Percentiles rank a stretch among this genome's conserved stretches.
phyloP scores from a whole-genome alignment of 2,329 filamentous ascomycete genomes.

The Pseudopithomyces chartarum region DNA sequence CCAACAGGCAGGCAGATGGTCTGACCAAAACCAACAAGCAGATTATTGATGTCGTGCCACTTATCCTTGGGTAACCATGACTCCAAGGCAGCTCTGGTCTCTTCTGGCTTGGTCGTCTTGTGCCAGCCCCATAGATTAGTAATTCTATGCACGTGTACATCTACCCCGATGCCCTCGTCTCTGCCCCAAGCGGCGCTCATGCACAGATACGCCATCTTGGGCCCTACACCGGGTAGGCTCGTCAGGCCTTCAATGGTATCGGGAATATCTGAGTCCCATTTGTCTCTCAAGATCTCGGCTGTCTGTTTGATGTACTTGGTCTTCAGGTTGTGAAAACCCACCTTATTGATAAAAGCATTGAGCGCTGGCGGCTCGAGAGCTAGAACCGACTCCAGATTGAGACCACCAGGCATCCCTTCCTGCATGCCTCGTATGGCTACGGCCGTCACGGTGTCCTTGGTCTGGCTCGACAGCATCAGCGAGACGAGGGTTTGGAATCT shows the following conservation, averaged over 20 bases:
- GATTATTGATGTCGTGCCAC: slow-evolving; percentile 91
- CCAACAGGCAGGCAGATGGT: slow-evolving; percentile 82
- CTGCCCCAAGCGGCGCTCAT: slow-evolving; percentile 76
- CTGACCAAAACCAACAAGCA: slow-evolving; percentile 88
- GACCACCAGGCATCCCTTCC: slow-evolving; percentile 67
- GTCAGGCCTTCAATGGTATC: slow-evolving; percentile 75
- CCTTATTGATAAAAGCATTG: slow-evolving; percentile 78
- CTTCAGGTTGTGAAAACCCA: slow-evolving; percentile 96
- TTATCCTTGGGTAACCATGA: slow-evolving; percentile 81
- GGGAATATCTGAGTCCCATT: slow-evolving; percentile 78
- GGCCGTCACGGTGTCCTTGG: slow-evolving; percentile 89
- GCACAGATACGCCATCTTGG: slow-evolving; percentile 93
- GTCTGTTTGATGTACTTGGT: slow-evolving; percentile 80
- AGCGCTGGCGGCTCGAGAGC: slow-evolving; percentile 68
- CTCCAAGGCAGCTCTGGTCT: slow-evolving; percentile 76
- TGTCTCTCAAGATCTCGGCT: slow-evolving; percentile 73
- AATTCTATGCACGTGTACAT: slow-evolving; percentile 94
- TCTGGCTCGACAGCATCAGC: slow-evolving; percentile 90
- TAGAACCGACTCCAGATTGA: slow-evolving; percentile 80
- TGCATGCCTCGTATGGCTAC: slow-evolving; percentile 81
- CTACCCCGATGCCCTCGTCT: slow-evolving; percentile 82
- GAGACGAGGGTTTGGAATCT: slow-evolving; percentile 86
- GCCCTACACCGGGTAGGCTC: slow-evolving; percentile 82
- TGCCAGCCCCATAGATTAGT: slow-evolving; percentile 95
- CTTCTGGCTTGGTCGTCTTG: slow-evolving; percentile 78